Percentiles rank a stretch among this genome's conserved stretches.
phyloP scores from a whole-genome alignment of 2,329 filamentous ascomycete genomes.

The Cladosporium oxysporum region DNA sequence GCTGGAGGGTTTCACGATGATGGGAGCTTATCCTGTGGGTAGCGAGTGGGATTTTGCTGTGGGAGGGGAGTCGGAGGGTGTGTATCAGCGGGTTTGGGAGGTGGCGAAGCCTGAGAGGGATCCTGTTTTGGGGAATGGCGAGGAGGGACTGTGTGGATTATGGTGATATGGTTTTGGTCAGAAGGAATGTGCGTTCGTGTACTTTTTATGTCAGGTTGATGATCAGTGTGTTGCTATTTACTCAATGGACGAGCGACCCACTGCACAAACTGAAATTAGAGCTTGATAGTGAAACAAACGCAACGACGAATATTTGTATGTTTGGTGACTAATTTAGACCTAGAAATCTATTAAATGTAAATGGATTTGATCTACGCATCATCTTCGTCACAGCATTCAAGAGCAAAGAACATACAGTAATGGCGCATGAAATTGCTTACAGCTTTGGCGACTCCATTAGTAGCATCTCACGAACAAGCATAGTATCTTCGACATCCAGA shows the following conservation, averaged over 20 bases:
- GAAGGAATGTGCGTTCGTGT: background rate
- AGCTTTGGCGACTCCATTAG: background rate
- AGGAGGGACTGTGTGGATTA: slow-evolving; percentile 41
- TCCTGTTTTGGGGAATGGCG: slow-evolving; percentile 48
- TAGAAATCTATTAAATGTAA: background rate
- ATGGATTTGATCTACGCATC: background rate
- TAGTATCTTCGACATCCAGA: background rate
- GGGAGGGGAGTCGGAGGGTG: slow-evolving; percentile 30
- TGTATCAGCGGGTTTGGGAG: slow-evolving; percentile 48
- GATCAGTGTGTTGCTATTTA: background rate
- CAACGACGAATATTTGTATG: background rate
- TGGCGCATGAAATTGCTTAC: background rate
- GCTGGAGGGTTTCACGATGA: slow-evolving; percentile 55
- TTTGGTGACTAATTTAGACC: background rate
- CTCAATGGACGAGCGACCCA: background rate
- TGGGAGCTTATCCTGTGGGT: slow-evolving; percentile 57
- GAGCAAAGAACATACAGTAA: background rate
- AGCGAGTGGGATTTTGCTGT: slow-evolving; percentile 54
- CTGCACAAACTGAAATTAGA: background rate
- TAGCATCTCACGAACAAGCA: background rate
- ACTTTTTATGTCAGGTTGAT: background rate
- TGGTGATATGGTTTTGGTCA: slow-evolving; percentile 26
- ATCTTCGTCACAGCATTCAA: background rate
- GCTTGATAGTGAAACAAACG: background rate
- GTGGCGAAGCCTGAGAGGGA: slow-evolving; percentile 50